phyloP scores from a whole-genome alignment of 768 basidiomycete species.

The Boletus rex-veris region DNA sequence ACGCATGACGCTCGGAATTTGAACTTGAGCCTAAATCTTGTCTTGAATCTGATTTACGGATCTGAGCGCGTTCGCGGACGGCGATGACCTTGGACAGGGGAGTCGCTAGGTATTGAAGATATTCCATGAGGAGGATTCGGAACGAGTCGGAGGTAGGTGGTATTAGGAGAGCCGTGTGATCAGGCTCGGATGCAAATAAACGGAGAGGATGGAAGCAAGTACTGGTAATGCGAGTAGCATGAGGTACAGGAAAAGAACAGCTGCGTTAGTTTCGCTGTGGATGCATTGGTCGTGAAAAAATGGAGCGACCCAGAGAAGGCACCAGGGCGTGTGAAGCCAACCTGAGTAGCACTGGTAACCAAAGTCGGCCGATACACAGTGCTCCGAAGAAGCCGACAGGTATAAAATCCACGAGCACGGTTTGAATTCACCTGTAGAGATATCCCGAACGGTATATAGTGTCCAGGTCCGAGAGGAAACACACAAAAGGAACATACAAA shows the following conservation, averaged over 20 bases:
- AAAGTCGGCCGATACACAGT: slow-evolving; percentile 13
- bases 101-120: slow-evolving; percentile 17
- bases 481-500: neutral
- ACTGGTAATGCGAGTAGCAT: slow-evolving; percentile 7
- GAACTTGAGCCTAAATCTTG: slow-evolving; percentile 12
- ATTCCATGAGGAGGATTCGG: slow-evolving; percentile 14
- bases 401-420: neutral
- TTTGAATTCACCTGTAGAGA: neutral
- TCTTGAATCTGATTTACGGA: slow-evolving; percentile 10
- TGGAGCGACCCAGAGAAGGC: neutral
- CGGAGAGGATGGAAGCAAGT: neutral
- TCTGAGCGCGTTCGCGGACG: slow-evolving; percentile 16
- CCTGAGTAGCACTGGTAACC: neutral
- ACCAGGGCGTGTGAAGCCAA: slow-evolving; percentile 6
- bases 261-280: slow-evolving; percentile 22
- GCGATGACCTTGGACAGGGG: slow-evolving; percentile 22
- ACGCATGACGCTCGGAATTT: slow-evolving; percentile 5
- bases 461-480: neutral
- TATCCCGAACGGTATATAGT: neutral
- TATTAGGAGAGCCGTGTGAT: neutral
- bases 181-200: neutral
- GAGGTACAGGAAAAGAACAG: slow-evolving; percentile 2
- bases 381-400: slow-evolving; percentile 7
- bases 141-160: neutral
- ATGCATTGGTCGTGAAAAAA: slow-evolving; percentile 14